Conservation (phyloP, 2,329 filamentous ascomycete species). For the Anthostomella pinea region DNA sequence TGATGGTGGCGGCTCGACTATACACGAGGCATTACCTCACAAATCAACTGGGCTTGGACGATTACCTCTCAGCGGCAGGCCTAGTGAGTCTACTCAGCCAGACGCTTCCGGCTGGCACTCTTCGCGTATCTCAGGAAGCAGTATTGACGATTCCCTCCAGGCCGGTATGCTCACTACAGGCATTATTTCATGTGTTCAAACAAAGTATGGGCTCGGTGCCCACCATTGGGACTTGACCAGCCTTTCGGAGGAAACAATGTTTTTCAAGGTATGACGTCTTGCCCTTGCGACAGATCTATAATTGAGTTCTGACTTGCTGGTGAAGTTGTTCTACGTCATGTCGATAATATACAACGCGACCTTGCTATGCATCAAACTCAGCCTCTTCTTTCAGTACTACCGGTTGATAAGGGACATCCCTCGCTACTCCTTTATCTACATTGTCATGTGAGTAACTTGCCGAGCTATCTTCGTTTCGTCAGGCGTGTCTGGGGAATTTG, state of each 20-base stretch:
- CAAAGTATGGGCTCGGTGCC: slow-evolving; percentile 13
- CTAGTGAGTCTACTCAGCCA: slow-evolving; percentile 11
- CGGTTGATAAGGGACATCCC: slow-evolving; percentile 20
- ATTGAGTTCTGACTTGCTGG: slow-evolving; percentile 6
- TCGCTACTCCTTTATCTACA: slow-evolving; percentile 15
- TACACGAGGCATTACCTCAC: slow-evolving; percentile 18
- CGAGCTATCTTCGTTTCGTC: no score
- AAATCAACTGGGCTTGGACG: slow-evolving; percentile 15
- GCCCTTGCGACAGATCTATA: not conserved
- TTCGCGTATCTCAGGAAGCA: slow-evolving; percentile 4
- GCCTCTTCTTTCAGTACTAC: slow-evolving; percentile 25
- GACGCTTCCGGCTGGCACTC: not conserved
- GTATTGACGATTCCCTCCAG: not conserved
- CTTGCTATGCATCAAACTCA: slow-evolving; percentile 20
- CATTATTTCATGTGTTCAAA: slow-evolving; percentile 15
- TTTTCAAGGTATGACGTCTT: slow-evolving; percentile 16
- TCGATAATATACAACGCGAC: slow-evolving; percentile 19
- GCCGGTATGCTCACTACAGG: slow-evolving; percentile 14
- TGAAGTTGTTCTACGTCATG: slow-evolving; percentile 17
- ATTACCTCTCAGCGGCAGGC: slow-evolving; percentile 16
- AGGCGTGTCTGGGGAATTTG: no score
- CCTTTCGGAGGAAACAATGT: not conserved
- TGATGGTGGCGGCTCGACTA: slow-evolving; percentile 14
- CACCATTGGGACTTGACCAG: slow-evolving; percentile 14
- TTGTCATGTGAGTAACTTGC: no score